Base-by-base conservation (phyloP, 768 basidiomycete genomes). In the Mycena epipterygia region DNA sequence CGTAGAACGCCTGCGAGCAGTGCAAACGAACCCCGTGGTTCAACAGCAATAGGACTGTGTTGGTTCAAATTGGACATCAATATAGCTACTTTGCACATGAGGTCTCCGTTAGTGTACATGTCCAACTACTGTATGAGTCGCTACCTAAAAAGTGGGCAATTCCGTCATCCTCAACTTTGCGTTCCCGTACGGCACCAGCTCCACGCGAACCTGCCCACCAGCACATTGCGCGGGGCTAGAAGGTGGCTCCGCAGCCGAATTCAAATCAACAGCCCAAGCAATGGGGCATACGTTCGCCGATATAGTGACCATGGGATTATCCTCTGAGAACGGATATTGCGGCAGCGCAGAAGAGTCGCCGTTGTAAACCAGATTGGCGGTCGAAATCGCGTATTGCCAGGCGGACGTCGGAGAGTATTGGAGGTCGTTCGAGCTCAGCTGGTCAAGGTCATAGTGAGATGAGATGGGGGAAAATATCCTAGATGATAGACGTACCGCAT, bases 361-460 rank as follows among this genome's bases (percentile, higher is more conserved):
- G 48, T 71, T 71, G 48, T 71, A 71, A 5, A 49, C 39, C 3
- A 71, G 44, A 35, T 62, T 37, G 64, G 25, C n/a, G 29, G 49
- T 66, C 19, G 70, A 71, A 27, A 71, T 44, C 25, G 70, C 70
- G 52, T 67, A 71, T 63, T 63, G 59, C 70, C 70, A 71, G 44
- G 60, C 32, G 1, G 64, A 66, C 25, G 70, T 71, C 17, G 70
- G 33, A 2, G 70, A 49, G 70, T 49, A 71, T 58, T 67, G 13
- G 11, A 71, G 65, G 65, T 71, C 70, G 42, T 48, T 46, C n/a
- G 70, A 48, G 64, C 52, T 66, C 13, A 58, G 16, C 70, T 71
- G 29, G 39, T 27, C 21, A n/a, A n/a, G 21, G 42, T 21, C 9
- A 6, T 16, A 44, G 6, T 44, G 12, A 44, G 42, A 44, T 44